These are phyloP conservation scores for Yarrowia galli DNA, from an alignment of 1,139 yeast species.

Conservation along the genomic window DNA sequence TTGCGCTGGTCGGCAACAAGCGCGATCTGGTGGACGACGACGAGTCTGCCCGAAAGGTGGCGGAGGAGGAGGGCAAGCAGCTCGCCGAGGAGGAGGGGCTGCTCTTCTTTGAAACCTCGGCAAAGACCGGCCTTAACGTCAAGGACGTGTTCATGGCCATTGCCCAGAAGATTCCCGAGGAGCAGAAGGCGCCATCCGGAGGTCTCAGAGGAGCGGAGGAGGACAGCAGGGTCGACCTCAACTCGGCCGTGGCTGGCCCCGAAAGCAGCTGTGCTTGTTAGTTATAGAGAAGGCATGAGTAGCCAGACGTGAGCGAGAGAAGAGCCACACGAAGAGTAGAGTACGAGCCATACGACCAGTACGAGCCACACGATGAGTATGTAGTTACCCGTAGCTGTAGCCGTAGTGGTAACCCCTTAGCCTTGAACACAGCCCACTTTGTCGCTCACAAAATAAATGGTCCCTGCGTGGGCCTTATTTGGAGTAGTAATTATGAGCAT, in stretches of 20 bases:
- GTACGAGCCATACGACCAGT: no score
- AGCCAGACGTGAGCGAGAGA: no score
- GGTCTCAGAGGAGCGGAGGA: constrained; percentile 39
- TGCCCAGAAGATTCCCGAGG: constrained; percentile 79
- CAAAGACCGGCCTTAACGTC: constrained; percentile 90
- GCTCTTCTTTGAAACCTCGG: constrained; percentile 92
- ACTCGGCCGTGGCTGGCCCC: constrained; percentile 39
- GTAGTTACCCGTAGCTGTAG: no score
- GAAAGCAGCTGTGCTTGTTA: constrained; percentile 44
- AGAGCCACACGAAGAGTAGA: no score
- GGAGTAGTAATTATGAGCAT: not conserved
- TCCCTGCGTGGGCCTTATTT: constrained; percentile 4
- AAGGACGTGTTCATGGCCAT: constrained; percentile 91
- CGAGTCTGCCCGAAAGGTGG: constrained; percentile 72
- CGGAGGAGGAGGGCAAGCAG: constrained; percentile 81
- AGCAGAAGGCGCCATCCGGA: constrained; percentile 44
- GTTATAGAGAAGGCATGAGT: not conserved
- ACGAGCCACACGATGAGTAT: no score
- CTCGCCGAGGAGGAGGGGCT: constrained; percentile 86
- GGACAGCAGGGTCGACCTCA: constrained; percentile 44
- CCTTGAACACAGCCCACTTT: constrained; percentile 4
- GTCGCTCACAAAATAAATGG: not conserved
- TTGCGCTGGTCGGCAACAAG: constrained; percentile 94
- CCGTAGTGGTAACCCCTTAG: no score
- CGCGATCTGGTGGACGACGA: constrained; percentile 62